Base-by-base conservation (phyloP, 1,284 basidiomycete species). In the Ceratobasidium sp. region DNA sequence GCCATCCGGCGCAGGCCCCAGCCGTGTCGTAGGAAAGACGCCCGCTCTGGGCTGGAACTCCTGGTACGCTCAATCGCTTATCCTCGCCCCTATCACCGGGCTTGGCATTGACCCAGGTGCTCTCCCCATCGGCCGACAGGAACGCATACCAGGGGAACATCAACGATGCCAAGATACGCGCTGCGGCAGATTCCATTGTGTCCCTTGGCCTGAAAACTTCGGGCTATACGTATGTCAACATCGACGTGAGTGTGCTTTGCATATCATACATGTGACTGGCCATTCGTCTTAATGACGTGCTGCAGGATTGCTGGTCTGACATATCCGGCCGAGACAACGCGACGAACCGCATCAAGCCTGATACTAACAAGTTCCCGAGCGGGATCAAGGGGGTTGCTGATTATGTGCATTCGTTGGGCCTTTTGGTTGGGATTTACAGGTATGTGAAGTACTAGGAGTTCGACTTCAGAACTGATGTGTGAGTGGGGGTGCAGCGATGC, bases 371-470 rank as follows among this genome's bases (percentile, higher is more conserved):
- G 76, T 88, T 87, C 76, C 87, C 87, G 0, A 83, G 83, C 67
- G 87, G 87, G 18, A 86, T 88, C 74, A 81, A 76, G 73, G 80
- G 80, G 13, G 77, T 86, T 9, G 85, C 85, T 0, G 78, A 79
- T 21, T 77, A 85, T 57, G 80, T 87, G 4, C 87, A 88, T 66
- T 80, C 79, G 41, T 79, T 88, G 44, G 86, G 85, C 16, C 78
- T 87, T n/a, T 86, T 86, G 76, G 79, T 85, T 66, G 86, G 87
- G 38, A 86, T 87, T 55, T 87, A 87, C 76, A 83, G 85, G 84
- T 83, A 63, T 18, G 75, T 55, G 23, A 23, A 38, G 13, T 16
- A 1, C 16, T 16, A 8, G 8, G 13, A 23, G 50, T 28, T 11
- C 47, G 16, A 6, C n/a, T 11, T 21, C n/a, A 50, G 13, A n/a